phyloP scores from a whole-genome alignment of 345 rosid species.

The Turritis glabra region DNA sequence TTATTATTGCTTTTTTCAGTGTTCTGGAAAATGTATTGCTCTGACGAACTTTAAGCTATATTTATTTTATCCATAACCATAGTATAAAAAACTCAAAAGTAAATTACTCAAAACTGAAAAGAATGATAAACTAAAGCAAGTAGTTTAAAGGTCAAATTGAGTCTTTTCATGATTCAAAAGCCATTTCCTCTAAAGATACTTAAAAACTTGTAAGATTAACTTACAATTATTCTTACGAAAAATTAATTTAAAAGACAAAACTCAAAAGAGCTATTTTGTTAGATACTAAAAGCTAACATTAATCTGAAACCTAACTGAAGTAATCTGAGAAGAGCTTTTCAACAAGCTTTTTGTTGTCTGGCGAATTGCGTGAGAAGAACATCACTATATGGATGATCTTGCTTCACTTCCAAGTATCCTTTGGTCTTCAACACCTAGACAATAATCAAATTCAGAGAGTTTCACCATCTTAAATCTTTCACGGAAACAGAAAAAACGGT shows the following conservation, averaged over 20 bases:
- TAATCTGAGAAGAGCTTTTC: conserved; percentile 4
- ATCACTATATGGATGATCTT: conserved; percentile 57
- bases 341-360: conserved; percentile 35
- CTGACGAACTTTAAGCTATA: too few species aligned
- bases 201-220: too few species aligned
- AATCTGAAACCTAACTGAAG: neutral
- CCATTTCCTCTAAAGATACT: neutral
- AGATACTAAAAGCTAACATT: conserved; percentile 11
- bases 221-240: neutral
- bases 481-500: neutral
- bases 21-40: too few species aligned
- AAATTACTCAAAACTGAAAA: too few species aligned
- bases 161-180: too few species aligned
- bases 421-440: conserved; percentile 72
- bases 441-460: neutral
- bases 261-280: neutral
- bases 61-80: too few species aligned
- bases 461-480: neutral
- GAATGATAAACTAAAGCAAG: too few species aligned
- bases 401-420: conserved; percentile 64
- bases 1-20: too few species aligned
- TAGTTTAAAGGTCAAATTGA: too few species aligned
- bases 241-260: neutral
- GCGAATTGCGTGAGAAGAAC: conserved; percentile 41
- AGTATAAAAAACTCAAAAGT: too few species aligned